Percentiles rank a stretch among this genome's conserved stretches.
Conservation (phyloP, 352 stramenopile genomes). For the Phytophthora europaea region DNA sequence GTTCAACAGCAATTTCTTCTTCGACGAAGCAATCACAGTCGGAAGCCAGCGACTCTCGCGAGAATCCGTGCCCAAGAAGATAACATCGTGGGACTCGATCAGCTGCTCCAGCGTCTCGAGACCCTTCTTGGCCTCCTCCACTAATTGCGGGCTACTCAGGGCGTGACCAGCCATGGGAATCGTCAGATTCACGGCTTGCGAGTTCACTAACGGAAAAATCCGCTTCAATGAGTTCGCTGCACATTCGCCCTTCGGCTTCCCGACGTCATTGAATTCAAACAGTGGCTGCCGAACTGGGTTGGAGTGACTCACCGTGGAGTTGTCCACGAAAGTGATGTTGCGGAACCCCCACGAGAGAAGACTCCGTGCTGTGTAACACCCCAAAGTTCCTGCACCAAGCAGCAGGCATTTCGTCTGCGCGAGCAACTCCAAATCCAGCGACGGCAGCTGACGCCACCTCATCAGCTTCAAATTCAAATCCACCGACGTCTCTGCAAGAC, state of each 20-base stretch:
- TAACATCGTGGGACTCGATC: conserved; percentile 95
- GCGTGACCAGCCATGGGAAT: conserved; percentile 99
- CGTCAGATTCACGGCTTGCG: conserved; percentile 89
- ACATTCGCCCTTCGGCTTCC: conserved; percentile 94
- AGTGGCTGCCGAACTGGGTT: conserved; percentile 98
- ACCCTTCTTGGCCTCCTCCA: conserved; percentile 71
- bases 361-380: conserved; percentile 96
- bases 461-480: conserved; percentile 99
- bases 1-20: conserved; percentile 93
- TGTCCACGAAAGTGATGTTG: conserved; percentile 98
- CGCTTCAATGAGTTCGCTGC: conserved; percentile 93
- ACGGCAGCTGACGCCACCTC: conserved; percentile 97
- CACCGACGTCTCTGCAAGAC: conserved; percentile 96
- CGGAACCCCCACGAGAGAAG: conserved; percentile 98
- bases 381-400: conserved; percentile 97
- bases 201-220: conserved; percentile 95
- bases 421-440: conserved; percentile 93
- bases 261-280: conserved; percentile 96
- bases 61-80: conserved; percentile 99
- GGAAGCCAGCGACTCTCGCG: conserved; percentile 99
- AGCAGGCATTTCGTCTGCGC: conserved; percentile 95
- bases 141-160: conserved; percentile 65
- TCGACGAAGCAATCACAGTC: conserved; percentile 94
- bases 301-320: conserved; percentile 97
- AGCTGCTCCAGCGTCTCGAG: conserved; percentile 90